Percentiles rank a stretch among this genome's conserved stretches.
phyloP scores from a whole-genome alignment of 345 rosid species.

The Salix caprea region DNA sequence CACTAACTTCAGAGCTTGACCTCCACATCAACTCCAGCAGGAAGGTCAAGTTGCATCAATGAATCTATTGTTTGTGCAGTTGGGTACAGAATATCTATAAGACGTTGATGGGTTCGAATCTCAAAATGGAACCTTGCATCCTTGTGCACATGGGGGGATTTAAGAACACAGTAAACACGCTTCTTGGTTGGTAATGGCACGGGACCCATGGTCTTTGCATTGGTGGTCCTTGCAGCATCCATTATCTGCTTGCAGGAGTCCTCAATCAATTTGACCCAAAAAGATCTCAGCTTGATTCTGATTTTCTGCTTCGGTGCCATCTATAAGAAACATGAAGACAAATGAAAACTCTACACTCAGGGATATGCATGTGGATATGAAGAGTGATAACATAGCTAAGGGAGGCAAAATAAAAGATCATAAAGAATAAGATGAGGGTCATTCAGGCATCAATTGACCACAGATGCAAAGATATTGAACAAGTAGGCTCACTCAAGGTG shows the following conservation, averaged over 20 bases:
- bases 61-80: slow-evolving; percentile 97
- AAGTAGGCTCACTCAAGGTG: background rate
- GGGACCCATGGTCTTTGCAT: slow-evolving; percentile 94
- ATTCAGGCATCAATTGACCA: background rate
- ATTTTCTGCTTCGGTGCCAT: slow-evolving; percentile 95
- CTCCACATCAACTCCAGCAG: slow-evolving; percentile 93
- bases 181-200: slow-evolving; percentile 94
- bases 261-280: slow-evolving; percentile 87
- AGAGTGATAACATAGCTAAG: background rate
- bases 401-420: background rate
- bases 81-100: slow-evolving; percentile 87
- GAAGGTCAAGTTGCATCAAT: slow-evolving; percentile 97
- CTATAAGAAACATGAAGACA: slow-evolving; percentile 29
- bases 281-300: slow-evolving; percentile 89
- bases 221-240: slow-evolving; percentile 79
- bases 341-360: background rate
- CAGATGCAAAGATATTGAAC: background rate
- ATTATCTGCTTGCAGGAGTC: slow-evolving; percentile 97
- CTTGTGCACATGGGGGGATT: slow-evolving; percentile 98
- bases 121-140: slow-evolving; percentile 98
- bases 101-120: slow-evolving; percentile 87
- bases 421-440: background rate
- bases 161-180: slow-evolving; percentile 85
- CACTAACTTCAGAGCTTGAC: slow-evolving; percentile 71
- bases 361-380: background rate